phyloP scores from a whole-genome alignment of 2,329 filamentous ascomycete species.

The Aspergillus latus region DNA sequence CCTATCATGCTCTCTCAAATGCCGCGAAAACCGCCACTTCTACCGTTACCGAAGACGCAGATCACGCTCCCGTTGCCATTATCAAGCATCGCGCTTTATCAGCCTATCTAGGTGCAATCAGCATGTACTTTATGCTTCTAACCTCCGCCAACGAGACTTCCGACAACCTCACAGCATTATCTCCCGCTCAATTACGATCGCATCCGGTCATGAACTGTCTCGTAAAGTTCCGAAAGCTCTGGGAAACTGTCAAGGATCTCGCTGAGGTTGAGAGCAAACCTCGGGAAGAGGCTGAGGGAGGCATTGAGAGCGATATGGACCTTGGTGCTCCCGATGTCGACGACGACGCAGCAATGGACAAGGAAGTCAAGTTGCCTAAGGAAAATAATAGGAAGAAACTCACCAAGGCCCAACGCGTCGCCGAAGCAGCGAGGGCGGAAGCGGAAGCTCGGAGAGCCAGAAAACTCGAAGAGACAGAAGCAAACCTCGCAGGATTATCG shows the following conservation, averaged over 20 bases:
- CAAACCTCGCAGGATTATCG: conserved; percentile 71
- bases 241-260: conserved; percentile 72
- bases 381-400: conserved; percentile 42
- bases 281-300: conserved; percentile 5
- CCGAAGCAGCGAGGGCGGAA: conserved; percentile 55
- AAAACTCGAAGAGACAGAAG: conserved; percentile 59
- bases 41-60: conserved; percentile 34
- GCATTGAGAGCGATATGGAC: conserved; percentile 26
- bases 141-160: conserved; percentile 68
- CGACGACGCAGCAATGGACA: conserved; percentile 16
- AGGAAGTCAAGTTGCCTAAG: conserved; percentile 42
- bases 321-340: conserved; percentile 23
- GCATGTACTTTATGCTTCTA: conserved; percentile 94
- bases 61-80: conserved; percentile 54
- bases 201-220: conserved; percentile 89
- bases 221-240: conserved; percentile 75
- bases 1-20: conserved; percentile 59
- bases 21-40: conserved; percentile 59
- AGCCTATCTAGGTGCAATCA: conserved; percentile 80
- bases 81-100: conserved; percentile 78
- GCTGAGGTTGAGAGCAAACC: conserved; percentile 45
- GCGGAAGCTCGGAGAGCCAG: conserved; percentile 55
- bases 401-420: conserved; percentile 51
- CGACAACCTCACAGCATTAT: conserved; percentile 59
- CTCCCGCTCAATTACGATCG: conserved; percentile 77